Conservation (phyloP, 2,329 filamentous ascomycete genomes). For the Basipetospora chlamydospora region DNA sequence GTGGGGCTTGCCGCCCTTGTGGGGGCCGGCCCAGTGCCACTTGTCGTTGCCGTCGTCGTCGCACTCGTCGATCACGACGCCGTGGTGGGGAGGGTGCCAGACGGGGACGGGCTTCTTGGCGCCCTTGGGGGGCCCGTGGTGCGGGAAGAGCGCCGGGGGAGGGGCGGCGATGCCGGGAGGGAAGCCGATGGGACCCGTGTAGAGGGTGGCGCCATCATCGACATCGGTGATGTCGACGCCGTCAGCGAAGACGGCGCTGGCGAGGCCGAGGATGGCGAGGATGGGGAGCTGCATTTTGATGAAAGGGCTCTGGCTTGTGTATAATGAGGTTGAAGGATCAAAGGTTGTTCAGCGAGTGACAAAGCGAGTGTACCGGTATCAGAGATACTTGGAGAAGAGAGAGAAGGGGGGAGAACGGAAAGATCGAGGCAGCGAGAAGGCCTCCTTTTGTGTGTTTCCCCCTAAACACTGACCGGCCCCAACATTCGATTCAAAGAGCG, state of each 20-base stretch:
- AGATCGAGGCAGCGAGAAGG: conserved; percentile 1
- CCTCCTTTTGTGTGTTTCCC: conserved; percentile 7
- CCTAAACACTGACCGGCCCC: no score
- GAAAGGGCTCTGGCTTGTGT: neutral
- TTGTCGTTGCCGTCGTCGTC: conserved; percentile 14
- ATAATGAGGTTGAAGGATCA: conserved; percentile 2
- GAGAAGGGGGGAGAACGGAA: neutral
- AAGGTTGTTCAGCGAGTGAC: conserved; percentile 7
- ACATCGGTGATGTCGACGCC: neutral
- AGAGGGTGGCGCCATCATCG: neutral
- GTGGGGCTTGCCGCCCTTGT: conserved; percentile 13
- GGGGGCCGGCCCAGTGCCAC: conserved; percentile 23
- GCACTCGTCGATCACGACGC: conserved; percentile 21
- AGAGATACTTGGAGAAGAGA: conserved; percentile 11
- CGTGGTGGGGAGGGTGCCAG: conserved; percentile 23
- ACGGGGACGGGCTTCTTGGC: conserved; percentile 12
- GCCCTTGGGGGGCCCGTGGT: conserved; percentile 12
- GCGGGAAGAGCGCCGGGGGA: conserved; percentile 7
- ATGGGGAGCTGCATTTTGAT: conserved; percentile 9
- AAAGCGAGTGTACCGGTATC: conserved; percentile 12
- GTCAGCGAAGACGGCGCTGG: conserved; percentile 7
- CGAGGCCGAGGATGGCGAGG: conserved; percentile 9
- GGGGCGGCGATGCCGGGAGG: conserved; percentile 11
- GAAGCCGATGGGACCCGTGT: conserved; percentile 10
- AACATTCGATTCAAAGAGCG: no score